Evolutionary conservation across 305 asterid genomes (phyloP).

Genomic region (Fraxinus baroniana): DNA sequence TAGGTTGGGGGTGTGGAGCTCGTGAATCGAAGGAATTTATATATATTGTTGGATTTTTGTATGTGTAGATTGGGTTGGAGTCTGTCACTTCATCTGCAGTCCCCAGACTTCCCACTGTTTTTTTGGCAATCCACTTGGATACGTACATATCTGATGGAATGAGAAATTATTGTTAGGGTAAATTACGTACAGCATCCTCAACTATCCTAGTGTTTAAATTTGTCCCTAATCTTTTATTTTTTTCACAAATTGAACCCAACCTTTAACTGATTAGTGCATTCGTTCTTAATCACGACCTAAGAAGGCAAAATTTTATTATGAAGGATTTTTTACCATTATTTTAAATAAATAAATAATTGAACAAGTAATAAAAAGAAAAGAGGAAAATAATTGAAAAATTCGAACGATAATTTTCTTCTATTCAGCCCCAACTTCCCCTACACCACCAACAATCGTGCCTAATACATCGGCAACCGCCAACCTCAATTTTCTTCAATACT

Average conservation of each 20-base stretch:
- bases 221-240: slow-evolving; percentile 7
- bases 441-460: neutral
- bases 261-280: neutral
- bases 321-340: neutral
- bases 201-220: slow-evolving; percentile 2
- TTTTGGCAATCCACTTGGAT: neutral
- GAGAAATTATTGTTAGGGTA: neutral
- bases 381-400: too few species aligned
- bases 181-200: neutral
- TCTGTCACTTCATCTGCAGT: neutral
- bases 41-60: neutral
- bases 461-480: neutral
- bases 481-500: neutral
- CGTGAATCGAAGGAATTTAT: slow-evolving; percentile 13
- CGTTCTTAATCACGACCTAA: neutral
- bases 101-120: neutral
- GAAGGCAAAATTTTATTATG: neutral
- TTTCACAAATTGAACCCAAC: neutral
- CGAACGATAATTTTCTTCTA: neutral
- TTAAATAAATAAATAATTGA: neutral
- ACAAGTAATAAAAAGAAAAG: neutral
- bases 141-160: neutral
- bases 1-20: slow-evolving; percentile 24
- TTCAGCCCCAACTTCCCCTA: neutral
- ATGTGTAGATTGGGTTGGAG: neutral